phyloP scores from a whole-genome alignment of 768 basidiomycete species.

The Hygrocybe punicea region DNA sequence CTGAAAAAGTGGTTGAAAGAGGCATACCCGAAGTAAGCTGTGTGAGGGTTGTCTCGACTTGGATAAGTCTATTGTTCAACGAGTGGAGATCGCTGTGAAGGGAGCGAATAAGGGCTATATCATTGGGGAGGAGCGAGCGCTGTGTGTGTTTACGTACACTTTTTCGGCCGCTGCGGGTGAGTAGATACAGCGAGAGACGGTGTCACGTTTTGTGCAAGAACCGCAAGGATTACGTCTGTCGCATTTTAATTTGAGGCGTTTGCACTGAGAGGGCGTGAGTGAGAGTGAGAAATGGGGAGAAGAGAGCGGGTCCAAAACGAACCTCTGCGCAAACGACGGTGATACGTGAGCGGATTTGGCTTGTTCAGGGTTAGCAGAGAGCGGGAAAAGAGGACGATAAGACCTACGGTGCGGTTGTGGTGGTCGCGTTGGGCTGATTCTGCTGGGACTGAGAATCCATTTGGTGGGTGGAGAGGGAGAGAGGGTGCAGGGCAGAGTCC shows the following conservation, averaged over 20 bases:
- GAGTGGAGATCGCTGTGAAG: slow-evolving; percentile 68
- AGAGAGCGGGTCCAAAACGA: slow-evolving; percentile 18
- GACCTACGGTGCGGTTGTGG: neutral
- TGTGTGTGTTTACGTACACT: slow-evolving; percentile 52
- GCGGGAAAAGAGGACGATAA: neutral
- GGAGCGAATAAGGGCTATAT: neutral
- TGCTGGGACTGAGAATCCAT: neutral
- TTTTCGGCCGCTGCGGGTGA: slow-evolving; percentile 83
- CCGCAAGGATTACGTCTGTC: slow-evolving; percentile 76
- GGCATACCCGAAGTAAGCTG: slow-evolving; percentile 38
- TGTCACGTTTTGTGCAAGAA: slow-evolving; percentile 76
- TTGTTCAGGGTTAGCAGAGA: neutral
- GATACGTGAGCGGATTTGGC: slow-evolving; percentile 65
- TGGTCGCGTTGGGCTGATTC: neutral
- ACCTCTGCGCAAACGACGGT: slow-evolving; percentile 84
- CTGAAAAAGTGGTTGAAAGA: slow-evolving; percentile 32
- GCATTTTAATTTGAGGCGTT: slow-evolving; percentile 83
- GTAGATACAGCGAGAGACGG: slow-evolving; percentile 67
- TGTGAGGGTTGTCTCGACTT: slow-evolving; percentile 53
- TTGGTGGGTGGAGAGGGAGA: neutral
- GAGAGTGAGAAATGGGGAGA: neutral
- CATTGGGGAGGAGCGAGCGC: neutral
- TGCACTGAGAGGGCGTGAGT: slow-evolving; percentile 52
- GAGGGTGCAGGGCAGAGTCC: neutral
- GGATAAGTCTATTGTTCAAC: slow-evolving; percentile 73